Conservation (phyloP, 129 eudicot genomes). For the Centrapalus pauciflorus region DNA sequence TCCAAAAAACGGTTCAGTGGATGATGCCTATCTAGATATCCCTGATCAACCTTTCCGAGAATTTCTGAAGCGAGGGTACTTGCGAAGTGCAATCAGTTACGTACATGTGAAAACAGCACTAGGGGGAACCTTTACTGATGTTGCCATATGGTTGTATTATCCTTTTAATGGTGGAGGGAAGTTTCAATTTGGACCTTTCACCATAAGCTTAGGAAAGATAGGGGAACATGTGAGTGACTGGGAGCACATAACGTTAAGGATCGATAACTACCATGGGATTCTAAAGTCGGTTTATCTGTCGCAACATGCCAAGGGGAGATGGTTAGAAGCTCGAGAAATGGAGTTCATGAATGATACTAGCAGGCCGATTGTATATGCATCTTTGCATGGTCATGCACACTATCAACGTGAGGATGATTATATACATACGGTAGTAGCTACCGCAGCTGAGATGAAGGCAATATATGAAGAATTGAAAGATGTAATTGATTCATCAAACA, state of each 20-base stretch:
- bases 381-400: slow-evolving; percentile 39
- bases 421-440: background rate
- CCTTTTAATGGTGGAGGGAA: slow-evolving; percentile 46
- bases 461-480: background rate
- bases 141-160: slow-evolving; percentile 47
- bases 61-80: slow-evolving; percentile 20
- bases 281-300: slow-evolving; percentile 29
- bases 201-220: slow-evolving; percentile 17
- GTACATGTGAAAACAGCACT: slow-evolving; percentile 33
- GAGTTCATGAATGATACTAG: slow-evolving; percentile 12
- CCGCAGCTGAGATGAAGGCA: background rate
- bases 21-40: slow-evolving; percentile 37
- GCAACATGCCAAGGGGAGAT: slow-evolving; percentile 31
- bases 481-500: background rate
- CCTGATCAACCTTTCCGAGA: slow-evolving; percentile 18
- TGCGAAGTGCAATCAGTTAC: slow-evolving; percentile 15
- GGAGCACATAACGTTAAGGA: slow-evolving; percentile 43
- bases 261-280: slow-evolving; percentile 32
- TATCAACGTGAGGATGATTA: slow-evolving; percentile 4
- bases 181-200: slow-evolving; percentile 32
- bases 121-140: slow-evolving; percentile 31
- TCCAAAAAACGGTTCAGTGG: slow-evolving; percentile 22
- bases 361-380: slow-evolving; percentile 32
- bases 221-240: slow-evolving; percentile 58
- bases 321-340: slow-evolving; percentile 26